Base-by-base conservation (phyloP, 1,284 basidiomycete species). In the Pisolithus thermaeus region DNA sequence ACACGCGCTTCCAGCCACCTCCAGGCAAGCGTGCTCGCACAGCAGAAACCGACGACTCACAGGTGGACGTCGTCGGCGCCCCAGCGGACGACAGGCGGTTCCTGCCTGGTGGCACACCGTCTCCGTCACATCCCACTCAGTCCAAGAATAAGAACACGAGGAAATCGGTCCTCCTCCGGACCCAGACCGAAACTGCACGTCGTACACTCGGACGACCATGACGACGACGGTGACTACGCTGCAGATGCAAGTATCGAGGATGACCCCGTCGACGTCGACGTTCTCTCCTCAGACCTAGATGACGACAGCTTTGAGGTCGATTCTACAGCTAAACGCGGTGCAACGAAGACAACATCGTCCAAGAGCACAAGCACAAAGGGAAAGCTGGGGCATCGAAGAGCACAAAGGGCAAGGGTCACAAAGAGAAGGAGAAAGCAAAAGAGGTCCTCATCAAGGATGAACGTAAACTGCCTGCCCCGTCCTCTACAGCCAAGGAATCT, bases 361-460 rank as follows among this genome's bases (percentile, higher is more conserved):
- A 70, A 57, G 51, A 58, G 55, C 46, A 68, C 57, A 52, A 30
- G 46, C 9, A 48, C 54, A 5, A 65, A 56, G 38, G 44, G 41
- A 41, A 61, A 47, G 37, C 7, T 37, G 35, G 58, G 43, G 18
- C 54, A 20, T 46, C 32, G 48, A 68, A 59, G 50, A 53, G 49
- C 22, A 45, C 50, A 23, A 67, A 61, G 47, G 41, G 36, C 49
- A 66, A 54, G 47, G 53, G 51, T 23, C 46, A 50, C 59, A 68
- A 56, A 57, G 66, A 68, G 41, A 64, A 61, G 42, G 65, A 64
- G 43, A 64, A 52, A 51, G 65, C 70, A 44, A 70, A 63, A 38
- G 69, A 70, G 37, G 60, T 72, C 20, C 38, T 59, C 39, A 66
- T 72, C 47, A 71, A 68, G 50, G 73, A 75, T 52, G 75, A 77